Percentiles rank a stretch among this genome's conserved stretches.
phyloP scores from a whole-genome alignment of 768 basidiomycete genomes.

The Harrya chromipes region DNA sequence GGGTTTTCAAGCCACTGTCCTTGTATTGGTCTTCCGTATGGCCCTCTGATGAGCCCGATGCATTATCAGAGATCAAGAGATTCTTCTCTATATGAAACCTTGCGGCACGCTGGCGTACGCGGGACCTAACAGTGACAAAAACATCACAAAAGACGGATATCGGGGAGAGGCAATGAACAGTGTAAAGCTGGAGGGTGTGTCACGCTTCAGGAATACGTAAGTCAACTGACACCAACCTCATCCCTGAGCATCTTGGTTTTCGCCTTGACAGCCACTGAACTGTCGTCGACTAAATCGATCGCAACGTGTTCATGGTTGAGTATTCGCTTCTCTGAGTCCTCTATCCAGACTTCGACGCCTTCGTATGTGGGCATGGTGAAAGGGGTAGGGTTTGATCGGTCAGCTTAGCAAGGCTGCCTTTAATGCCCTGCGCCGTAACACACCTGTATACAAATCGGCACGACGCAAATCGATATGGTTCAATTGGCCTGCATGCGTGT shows the following conservation, averaged over 20 bases:
- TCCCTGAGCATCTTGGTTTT: constrained; percentile 9
- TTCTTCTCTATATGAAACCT: constrained; percentile 13
- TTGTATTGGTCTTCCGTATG: background rate
- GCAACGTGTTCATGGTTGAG: background rate
- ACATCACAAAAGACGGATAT: constrained; percentile 17
- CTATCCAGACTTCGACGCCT: constrained; percentile 16
- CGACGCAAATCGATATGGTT: background rate
- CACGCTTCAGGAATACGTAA: background rate
- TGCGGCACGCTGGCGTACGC: constrained; percentile 7
- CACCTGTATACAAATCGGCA: constrained; percentile 7
- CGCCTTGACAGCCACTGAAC: constrained; percentile 1
- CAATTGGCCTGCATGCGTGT: background rate
- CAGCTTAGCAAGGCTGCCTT: background rate
- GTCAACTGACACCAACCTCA: constrained; percentile 5
- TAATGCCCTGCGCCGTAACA: constrained; percentile 1
- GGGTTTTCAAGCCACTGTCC: constrained; percentile 9
- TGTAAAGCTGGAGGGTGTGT: constrained; percentile 9
- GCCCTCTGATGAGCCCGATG: constrained; percentile 3
- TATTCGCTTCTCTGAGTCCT: constrained; percentile 11
- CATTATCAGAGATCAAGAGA: background rate
- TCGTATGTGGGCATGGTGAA: constrained; percentile 15
- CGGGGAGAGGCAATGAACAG: constrained; percentile 15
- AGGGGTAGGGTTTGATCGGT: background rate
- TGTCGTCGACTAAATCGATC: constrained; percentile 13
- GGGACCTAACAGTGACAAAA: background rate